Conservation (phyloP, 306 rosid species). For the Alnus rubra region DNA sequence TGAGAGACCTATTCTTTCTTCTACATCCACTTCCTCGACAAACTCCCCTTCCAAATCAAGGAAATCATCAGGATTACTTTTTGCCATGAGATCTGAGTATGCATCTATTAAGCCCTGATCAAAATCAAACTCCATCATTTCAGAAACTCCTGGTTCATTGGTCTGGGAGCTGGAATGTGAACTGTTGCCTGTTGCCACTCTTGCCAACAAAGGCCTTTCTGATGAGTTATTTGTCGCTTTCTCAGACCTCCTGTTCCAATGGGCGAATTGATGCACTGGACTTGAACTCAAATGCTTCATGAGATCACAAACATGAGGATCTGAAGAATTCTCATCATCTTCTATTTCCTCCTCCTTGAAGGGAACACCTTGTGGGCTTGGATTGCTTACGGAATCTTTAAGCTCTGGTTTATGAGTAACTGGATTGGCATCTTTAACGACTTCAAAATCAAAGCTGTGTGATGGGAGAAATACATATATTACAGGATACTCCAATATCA, state of each 20-base stretch:
- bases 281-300: slow-evolving; percentile 45
- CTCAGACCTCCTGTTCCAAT: slow-evolving; percentile 28
- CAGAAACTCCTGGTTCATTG: slow-evolving; percentile 33
- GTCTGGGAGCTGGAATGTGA: slow-evolving; percentile 27
- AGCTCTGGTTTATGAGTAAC: slow-evolving; percentile 34
- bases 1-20: slow-evolving; percentile 31
- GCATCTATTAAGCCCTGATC: slow-evolving; percentile 62
- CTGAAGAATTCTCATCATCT: slow-evolving; percentile 41
- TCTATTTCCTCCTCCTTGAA: slow-evolving; percentile 81
- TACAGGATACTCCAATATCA: slow-evolving; percentile 82
- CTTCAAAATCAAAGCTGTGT: slow-evolving; percentile 60
- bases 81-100: slow-evolving; percentile 53
- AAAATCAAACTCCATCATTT: slow-evolving; percentile 48
- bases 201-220: slow-evolving; percentile 36
- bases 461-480: slow-evolving; percentile 71
- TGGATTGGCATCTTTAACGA: slow-evolving; percentile 43
- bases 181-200: slow-evolving; percentile 33
- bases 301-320: slow-evolving; percentile 57
- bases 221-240: slow-evolving; percentile 30
- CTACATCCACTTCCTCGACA: slow-evolving; percentile 33
- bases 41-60: slow-evolving; percentile 54
- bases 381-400: slow-evolving; percentile 34
- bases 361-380: slow-evolving; percentile 42
- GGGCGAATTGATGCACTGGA: slow-evolving; percentile 27
- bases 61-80: slow-evolving; percentile 59